Conservation (phyloP, 2,329 filamentous ascomycete genomes). For the Pezicula radicicola region DNA sequence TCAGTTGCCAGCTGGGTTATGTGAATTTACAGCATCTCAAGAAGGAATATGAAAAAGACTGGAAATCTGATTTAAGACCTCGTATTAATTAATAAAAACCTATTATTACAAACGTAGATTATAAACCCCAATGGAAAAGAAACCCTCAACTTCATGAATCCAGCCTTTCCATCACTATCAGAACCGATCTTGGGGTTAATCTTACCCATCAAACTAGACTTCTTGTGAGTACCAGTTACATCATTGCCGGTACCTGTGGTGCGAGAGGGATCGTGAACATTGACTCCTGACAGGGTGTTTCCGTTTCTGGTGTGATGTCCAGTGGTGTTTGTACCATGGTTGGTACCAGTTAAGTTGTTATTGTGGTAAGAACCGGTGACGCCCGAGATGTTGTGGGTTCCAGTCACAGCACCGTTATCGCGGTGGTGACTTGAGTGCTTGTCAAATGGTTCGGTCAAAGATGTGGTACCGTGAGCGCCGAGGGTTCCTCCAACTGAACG, state of each 20-base stretch:
- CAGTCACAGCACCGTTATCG: neutral
- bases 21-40: too few species aligned
- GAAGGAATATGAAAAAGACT: too few species aligned
- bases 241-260: slow-evolving; percentile 8
- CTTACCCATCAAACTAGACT: slow-evolving; percentile 48
- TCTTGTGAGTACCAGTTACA: slow-evolving; percentile 24
- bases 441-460: slow-evolving; percentile 21
- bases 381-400: neutral
- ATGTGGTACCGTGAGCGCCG: slow-evolving; percentile 23
- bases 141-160: slow-evolving; percentile 51
- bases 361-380: slow-evolving; percentile 1
- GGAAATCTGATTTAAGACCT: too few species aligned
- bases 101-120: too few species aligned
- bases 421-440: slow-evolving; percentile 1
- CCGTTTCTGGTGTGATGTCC: neutral
- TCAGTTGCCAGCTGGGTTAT: too few species aligned
- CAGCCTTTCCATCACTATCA: slow-evolving; percentile 52
- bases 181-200: slow-evolving; percentile 52
- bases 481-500: slow-evolving; percentile 36
- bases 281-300: slow-evolving; percentile 1
- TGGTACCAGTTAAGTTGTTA: neutral
- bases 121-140: too few species aligned
- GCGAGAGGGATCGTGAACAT: neutral
- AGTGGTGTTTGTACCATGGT: slow-evolving; percentile 1
- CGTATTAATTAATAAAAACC: neutral